Evolutionary conservation across 2,329 filamentous ascomycete genomes (phyloP).

Genomic region (Geosmithia morbida): DNA sequence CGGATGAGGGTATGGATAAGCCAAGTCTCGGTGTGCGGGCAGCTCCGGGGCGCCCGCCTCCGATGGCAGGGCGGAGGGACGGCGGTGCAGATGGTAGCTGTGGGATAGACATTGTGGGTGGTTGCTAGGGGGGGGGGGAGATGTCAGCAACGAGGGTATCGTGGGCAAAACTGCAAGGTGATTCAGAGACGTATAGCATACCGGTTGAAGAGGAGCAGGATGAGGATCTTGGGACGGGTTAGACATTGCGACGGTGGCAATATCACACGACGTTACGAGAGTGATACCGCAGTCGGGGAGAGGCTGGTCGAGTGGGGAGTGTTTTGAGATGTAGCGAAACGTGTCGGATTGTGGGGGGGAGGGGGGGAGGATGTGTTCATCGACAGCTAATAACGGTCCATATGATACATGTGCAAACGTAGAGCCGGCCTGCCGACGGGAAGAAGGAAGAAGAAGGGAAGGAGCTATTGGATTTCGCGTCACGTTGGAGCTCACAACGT

Average conservation of each 20-base stretch:
- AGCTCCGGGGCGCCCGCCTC: slow-evolving; percentile 49
- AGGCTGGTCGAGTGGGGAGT: neutral
- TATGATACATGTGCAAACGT: neutral
- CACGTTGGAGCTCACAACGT: too few species aligned
- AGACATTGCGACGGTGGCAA: neutral
- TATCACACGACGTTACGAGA: neutral
- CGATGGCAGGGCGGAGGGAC: slow-evolving; percentile 69
- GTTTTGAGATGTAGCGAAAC: neutral
- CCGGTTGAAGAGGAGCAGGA: neutral
- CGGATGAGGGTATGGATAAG: slow-evolving; percentile 79
- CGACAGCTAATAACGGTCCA: neutral
- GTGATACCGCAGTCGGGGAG: neutral
- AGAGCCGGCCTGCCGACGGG: neutral
- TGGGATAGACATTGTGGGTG: neutral
- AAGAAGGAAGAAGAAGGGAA: neutral
- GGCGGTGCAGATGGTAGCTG: slow-evolving; percentile 18
- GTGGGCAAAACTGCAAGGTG: too few species aligned
- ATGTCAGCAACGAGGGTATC: neutral
- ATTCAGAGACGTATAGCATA: neutral
- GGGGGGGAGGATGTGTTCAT: neutral
- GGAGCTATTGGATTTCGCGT: too few species aligned
- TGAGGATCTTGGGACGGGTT: neutral
- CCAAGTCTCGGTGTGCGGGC: slow-evolving; percentile 64
- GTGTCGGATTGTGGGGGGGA: neutral
- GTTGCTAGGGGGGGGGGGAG: neutral